Base-by-base conservation (phyloP, 2,329 filamentous ascomycete genomes). In the Alternaria sp. region DNA sequence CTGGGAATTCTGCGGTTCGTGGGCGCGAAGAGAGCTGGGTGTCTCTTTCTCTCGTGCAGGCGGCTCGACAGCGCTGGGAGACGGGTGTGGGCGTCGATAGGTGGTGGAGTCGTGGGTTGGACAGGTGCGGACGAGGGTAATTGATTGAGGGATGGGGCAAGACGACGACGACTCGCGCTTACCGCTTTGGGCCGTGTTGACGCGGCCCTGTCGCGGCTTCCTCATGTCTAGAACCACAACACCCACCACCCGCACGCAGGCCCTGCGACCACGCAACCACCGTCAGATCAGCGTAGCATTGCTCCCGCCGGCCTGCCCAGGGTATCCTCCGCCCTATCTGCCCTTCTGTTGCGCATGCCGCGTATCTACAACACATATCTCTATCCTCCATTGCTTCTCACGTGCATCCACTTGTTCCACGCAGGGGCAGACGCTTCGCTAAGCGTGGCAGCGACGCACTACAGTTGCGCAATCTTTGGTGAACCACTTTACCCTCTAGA, bases 201-300 rank as follows among this genome's bases (percentile, higher is more conserved):
- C 63, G 65, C 63, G 63, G 63, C 59, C 62, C 63, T 66, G 64
- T 64, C 61, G 62, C 61, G 64, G 64, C 64, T 64, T 65, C 59
- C 61, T 55, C 51, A 57, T 56, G 61, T 62, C 64, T 51, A 66
- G 58, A 65, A 62, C 55, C 62, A 67, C 62, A 49, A 57, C 61
- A 47, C 64, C 64, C 51, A 60, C 64, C 58, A 37, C 20, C 49
- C 37, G 37, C 37, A 41, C 37, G 37, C 37, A 41, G 37, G 37
- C 37, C 37, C 37, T 51, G 58, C 47, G 44, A 33, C 57, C 33
- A 53, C 51, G 49, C 63, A 47, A 45, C 53, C 25, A 15, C 60
- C 21, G 55, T 60, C 50, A 55, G 50, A 49, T 47, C 50, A 55
- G 50, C 43, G 50, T 37, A 12, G 41, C 41, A 55, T 45, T 44